These are phyloP conservation scores for Gleditsia sinensis DNA, from an alignment of 306 rosid genomes.

Conservation along the genomic window DNA sequence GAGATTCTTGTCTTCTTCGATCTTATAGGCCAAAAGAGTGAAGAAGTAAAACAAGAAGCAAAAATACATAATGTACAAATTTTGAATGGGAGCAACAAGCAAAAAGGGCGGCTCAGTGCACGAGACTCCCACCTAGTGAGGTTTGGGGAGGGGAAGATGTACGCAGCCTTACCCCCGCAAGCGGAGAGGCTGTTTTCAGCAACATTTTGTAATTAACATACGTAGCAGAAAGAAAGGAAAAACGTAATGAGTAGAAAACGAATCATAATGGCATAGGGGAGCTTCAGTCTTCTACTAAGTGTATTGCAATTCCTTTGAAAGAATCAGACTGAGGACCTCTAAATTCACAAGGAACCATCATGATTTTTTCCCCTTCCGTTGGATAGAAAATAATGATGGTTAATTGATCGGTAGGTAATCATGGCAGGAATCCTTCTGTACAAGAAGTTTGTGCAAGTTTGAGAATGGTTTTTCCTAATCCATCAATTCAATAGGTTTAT, in stretches of 20 bases:
- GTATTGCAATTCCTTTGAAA: not conserved
- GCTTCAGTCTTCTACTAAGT: not conserved
- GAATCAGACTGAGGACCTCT: constrained; percentile 8
- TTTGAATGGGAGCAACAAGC: not conserved
- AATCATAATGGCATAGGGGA: not conserved
- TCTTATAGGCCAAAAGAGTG: constrained; percentile 42
- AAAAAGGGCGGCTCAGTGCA: too few relatives aligned
- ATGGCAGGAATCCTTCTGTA: constrained; percentile 10
- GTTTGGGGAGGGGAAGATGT: too few relatives aligned
- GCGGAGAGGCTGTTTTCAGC: too few relatives aligned
- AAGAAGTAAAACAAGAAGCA: constrained; percentile 28
- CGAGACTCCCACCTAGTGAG: too few relatives aligned
- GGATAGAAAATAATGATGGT: constrained; percentile 5
- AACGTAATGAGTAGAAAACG: not conserved
- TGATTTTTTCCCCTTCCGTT: constrained; percentile 12
- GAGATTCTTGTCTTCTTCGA: constrained; percentile 80
- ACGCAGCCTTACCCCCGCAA: too few relatives aligned
- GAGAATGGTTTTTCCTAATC: not conserved
- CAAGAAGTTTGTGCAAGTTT: constrained; percentile 9
- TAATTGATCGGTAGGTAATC: not conserved
- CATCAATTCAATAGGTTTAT: constrained; percentile 10
- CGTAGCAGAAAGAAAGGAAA: not conserved
- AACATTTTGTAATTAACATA: not conserved
- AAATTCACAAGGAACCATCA: not conserved
- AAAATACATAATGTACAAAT: constrained; percentile 14